A percentile compares a stretch with the other conserved stretches of the same genome.
Evolutionary conservation across 1,139 yeast species (phyloP).

Genomic region (Diutina sp.): DNA sequence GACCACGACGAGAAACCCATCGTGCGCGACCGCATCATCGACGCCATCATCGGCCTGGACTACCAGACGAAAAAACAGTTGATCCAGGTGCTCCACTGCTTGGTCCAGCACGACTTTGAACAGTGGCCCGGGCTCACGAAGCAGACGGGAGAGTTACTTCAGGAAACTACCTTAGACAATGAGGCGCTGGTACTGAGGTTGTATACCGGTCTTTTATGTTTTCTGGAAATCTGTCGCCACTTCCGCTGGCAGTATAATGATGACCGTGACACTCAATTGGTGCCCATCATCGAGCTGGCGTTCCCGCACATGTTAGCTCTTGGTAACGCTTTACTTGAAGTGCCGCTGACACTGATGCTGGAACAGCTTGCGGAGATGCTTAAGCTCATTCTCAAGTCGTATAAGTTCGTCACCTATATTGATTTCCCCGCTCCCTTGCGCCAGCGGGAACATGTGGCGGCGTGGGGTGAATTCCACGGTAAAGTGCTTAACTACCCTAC

Average conservation of each 20-base stretch:
- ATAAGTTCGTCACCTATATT: slow-evolving; percentile 70
- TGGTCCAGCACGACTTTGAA: slow-evolving; percentile 53
- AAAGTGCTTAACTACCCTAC: slow-evolving; percentile 48
- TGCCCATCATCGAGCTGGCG: slow-evolving; percentile 45
- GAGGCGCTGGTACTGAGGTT: slow-evolving; percentile 39
- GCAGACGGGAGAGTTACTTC: slow-evolving; percentile 43
- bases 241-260: slow-evolving; percentile 68
- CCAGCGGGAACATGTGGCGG: slow-evolving; percentile 38
- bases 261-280: slow-evolving; percentile 40
- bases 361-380: slow-evolving; percentile 59
- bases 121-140: slow-evolving; percentile 61
- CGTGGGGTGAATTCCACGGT: slow-evolving; percentile 76
- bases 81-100: slow-evolving; percentile 53
- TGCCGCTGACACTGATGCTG: slow-evolving; percentile 24
- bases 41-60: slow-evolving; percentile 27
- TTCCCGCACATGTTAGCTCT: slow-evolving; percentile 61
- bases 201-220: slow-evolving; percentile 66
- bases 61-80: slow-evolving; percentile 46
- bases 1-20: slow-evolving; percentile 61
- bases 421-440: slow-evolving; percentile 69
- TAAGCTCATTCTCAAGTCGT: slow-evolving; percentile 62
- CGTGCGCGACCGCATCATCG: slow-evolving; percentile 48
- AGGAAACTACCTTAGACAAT: slow-evolving; percentile 14
- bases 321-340: slow-evolving; percentile 37
- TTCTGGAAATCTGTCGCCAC: slow-evolving; percentile 61